Evolutionary conservation across 225 moss, liverwort and hornwort genomes (phyloP), one percentile per base, ranked within the genome.

Genomic region (Rhytidiadelphus loreus): DNA sequence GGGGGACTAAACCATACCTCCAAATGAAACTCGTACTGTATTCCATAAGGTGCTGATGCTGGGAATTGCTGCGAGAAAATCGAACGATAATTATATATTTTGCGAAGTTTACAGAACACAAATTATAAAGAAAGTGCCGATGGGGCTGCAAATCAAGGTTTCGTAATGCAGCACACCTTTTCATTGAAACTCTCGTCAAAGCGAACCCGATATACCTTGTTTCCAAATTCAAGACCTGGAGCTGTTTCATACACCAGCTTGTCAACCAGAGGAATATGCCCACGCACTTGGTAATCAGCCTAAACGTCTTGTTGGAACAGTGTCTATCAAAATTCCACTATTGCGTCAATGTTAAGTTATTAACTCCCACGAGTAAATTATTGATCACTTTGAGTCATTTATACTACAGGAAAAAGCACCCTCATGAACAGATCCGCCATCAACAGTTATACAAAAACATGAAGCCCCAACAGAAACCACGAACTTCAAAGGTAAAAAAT

Each of bases 21-120:
- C 66, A 99, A 92, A 91, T 95, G 97, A 90, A 99, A 99, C 91
- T 99, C 95, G 64, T 99, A 99, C 91, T 96, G 96, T 56, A 97
- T 95, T 66, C 98, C 98, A 91, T 95, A 97, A 81, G 97, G 98
- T 85, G 90, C 64, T 43, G 93, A 92, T 63, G 92, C 69, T 88
- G 90, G 88, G 86, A 97, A 99, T 68, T 77, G 93, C 95, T 95
- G 93, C 93, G 73, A 65, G 41, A 85, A 59, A 84, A 83, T 62
- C 55, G n/a, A 53, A 37, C 30, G 6, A 72, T 28, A 53, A 19
- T 35, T 33, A 60, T 52, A 65, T 6, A 60, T 35, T 70, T 32
- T 46, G 77, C 58, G 13, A 84, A 80, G n/a, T 85, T 48, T 55
- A 72, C 16, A 43, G 56, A 21, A 53, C 41, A 71, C 26, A 80